Evolutionary conservation across 306 rosid species (phyloP).

Genomic region (Malus fusca): DNA sequence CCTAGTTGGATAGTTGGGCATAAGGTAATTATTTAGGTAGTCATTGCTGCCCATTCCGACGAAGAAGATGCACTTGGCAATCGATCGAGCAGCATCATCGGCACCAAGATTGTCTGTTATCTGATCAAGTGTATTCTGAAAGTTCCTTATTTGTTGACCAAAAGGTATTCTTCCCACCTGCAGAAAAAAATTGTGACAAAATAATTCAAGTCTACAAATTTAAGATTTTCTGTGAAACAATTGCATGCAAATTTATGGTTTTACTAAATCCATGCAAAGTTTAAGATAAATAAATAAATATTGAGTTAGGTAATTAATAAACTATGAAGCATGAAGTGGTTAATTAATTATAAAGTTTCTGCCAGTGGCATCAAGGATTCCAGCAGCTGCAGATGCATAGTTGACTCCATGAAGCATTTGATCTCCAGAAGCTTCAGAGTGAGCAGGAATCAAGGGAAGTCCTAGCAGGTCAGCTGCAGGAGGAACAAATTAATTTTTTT

Average conservation of each 20-base stretch:
- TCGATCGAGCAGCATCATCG: slow-evolving; percentile 31
- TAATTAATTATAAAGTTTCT: too few species aligned
- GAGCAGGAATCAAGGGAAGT: slow-evolving; percentile 79
- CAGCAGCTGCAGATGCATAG: slow-evolving; percentile 93
- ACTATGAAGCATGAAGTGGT: too few species aligned
- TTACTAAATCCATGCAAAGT: background rate
- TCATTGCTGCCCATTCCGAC: slow-evolving; percentile 98
- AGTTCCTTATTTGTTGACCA: slow-evolving; percentile 62
- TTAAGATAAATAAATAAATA: background rate
- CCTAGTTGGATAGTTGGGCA: slow-evolving; percentile 79
- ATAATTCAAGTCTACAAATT: too few species aligned
- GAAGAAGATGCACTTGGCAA: slow-evolving; percentile 57
- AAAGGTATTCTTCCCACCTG: slow-evolving; percentile 87
- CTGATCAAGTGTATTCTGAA: slow-evolving; percentile 65
- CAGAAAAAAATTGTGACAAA: background rate
- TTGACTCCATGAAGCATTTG: slow-evolving; percentile 69
- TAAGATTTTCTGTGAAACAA: background rate
- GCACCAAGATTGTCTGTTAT: slow-evolving; percentile 49
- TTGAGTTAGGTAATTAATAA: too few species aligned
- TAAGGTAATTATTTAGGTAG: slow-evolving; percentile 86
- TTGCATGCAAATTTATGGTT: background rate
- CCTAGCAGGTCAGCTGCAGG: slow-evolving; percentile 74
- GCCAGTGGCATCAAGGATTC: too few species aligned
- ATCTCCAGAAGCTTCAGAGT: slow-evolving; percentile 49
- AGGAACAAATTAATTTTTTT: background rate